Evolutionary conservation across 2,329 filamentous ascomycete genomes (phyloP).

Genomic region (Ophiostoma pallidulum): DNA sequence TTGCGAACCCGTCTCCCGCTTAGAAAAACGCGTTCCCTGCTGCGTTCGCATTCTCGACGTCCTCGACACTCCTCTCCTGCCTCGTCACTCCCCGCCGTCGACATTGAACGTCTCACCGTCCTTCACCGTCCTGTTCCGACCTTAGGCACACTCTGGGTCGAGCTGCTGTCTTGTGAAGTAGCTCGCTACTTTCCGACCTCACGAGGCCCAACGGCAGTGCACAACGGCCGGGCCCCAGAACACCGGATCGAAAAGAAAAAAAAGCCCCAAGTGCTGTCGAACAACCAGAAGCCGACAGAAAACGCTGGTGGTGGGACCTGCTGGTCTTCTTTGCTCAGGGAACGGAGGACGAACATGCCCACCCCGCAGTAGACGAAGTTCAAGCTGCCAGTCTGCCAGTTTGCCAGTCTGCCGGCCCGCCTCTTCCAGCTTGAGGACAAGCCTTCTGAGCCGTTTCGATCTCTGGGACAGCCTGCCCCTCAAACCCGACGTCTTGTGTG

Average conservation of each 20-base stretch:
- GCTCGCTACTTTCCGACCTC: too few species aligned
- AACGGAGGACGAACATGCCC: neutral
- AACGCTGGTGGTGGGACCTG: neutral
- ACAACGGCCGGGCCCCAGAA: neutral
- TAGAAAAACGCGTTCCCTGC: neutral
- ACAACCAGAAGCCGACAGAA: neutral
- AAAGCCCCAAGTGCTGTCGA: too few species aligned
- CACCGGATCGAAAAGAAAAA: neutral
- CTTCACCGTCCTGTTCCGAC: too few species aligned
- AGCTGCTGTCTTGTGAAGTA: too few species aligned
- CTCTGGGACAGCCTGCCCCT: neutral
- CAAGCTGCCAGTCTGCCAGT: neutral
- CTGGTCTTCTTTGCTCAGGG: neutral
- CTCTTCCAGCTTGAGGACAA: neutral
- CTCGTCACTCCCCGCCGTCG: neutral
- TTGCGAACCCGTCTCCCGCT: constrained; percentile 1
- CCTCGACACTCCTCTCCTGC: neutral
- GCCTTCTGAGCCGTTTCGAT: too few species aligned
- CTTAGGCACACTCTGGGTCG: too few species aligned
- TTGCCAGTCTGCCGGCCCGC: neutral
- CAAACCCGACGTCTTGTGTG: too few species aligned
- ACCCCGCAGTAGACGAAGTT: neutral
- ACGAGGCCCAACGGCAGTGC: too few species aligned
- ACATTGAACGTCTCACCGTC: neutral
- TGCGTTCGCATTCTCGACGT: neutral